Conservation (phyloP, 2,329 filamentous ascomycete genomes). For the Xylariomycetidae sp. region DNA sequence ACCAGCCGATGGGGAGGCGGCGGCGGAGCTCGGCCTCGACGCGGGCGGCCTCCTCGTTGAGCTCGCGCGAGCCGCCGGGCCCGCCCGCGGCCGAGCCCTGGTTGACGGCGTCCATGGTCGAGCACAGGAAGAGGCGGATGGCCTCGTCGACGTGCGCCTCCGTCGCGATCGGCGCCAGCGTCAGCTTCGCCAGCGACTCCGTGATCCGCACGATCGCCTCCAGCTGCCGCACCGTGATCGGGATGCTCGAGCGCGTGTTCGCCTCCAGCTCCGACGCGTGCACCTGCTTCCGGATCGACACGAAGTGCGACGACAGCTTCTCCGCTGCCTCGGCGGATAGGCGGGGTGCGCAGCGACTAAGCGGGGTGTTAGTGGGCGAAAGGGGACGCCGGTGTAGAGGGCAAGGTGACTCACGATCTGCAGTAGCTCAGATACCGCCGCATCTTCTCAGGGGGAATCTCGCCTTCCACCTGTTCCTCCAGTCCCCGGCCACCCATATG, state of each 20-base stretch:
- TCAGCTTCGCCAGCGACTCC: conserved; percentile 88
- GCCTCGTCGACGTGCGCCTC: conserved; percentile 95
- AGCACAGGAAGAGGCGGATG: conserved; percentile 91
- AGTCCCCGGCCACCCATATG: conserved; percentile 85
- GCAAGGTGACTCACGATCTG: conserved; percentile 63
- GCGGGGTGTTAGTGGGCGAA: conserved; percentile 22
- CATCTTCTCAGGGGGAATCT: conserved; percentile 95
- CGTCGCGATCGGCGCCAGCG: conserved; percentile 77
- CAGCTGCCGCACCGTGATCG: conserved; percentile 94
- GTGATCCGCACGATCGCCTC: conserved; percentile 97
- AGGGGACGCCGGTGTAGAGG: neutral
- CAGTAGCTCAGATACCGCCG: conserved; percentile 96
- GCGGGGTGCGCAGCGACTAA: conserved; percentile 87
- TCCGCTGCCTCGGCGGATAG: conserved; percentile 87
- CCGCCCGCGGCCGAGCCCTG: conserved; percentile 55
- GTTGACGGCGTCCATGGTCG: conserved; percentile 95
- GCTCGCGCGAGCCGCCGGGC: conserved; percentile 63
- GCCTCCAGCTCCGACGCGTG: conserved; percentile 86
- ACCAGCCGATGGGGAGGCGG: conserved; percentile 90
- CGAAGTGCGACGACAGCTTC: conserved; percentile 94
- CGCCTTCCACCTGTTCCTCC: conserved; percentile 77
- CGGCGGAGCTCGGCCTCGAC: conserved; percentile 86
- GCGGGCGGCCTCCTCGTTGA: conserved; percentile 83
- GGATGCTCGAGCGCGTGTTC: conserved; percentile 86
- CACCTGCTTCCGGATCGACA: conserved; percentile 90